Evolutionary conservation across 495 filamentous ascomycete species (phyloP), one percentile per base, ranked within the genome.

Genomic region (Elasticomyces elasticus): DNA sequence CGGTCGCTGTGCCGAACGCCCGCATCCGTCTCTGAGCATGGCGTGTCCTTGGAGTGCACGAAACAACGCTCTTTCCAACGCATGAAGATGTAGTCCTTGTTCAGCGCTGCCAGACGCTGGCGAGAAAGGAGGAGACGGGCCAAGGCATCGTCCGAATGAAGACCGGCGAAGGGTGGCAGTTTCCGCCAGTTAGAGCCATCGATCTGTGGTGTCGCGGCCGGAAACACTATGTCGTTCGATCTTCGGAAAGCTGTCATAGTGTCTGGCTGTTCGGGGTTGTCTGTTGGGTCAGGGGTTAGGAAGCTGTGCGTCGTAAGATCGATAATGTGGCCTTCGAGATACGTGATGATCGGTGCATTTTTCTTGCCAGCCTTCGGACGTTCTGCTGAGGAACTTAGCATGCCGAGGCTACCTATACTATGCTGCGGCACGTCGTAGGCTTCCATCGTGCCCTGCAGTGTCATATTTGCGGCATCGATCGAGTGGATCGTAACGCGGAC

Each of bases 21-120:
- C 11, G 42, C 31, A 17, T 37, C 48, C 25, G n/a, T 27, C 35
- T 25, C 49, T 3, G n/a, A 11, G 37, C 58, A 60, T 1, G 41
- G 17, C n/a, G 49, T 46, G 46, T 49, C 22, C 41, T 52, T 35
- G 17, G 45, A 15, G 1, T 78, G 81, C 53, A 87, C 80, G 68
- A 87, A 87, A 62, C 83, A 85, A 61, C 81, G 80, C 67, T 87
- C 84, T 69, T 88, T 88, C 84, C 84, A 87, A 53, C 84, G 72
- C 84, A 88, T 87, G 57, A 88, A 68, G 42, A 88, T 76, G 79
- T 80, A 87, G 15, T 80, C 71, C 58, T 75, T 69, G 37, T 65
- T 71, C 57, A 83, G 55, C 61, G 76, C 66, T 40, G 74, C 70
- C 25, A 82, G 64, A 75, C 77, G 81, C 10, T 71, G 70, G 57